Base-by-base conservation (phyloP, 306 rosid species). In the Quercus robur region DNA sequence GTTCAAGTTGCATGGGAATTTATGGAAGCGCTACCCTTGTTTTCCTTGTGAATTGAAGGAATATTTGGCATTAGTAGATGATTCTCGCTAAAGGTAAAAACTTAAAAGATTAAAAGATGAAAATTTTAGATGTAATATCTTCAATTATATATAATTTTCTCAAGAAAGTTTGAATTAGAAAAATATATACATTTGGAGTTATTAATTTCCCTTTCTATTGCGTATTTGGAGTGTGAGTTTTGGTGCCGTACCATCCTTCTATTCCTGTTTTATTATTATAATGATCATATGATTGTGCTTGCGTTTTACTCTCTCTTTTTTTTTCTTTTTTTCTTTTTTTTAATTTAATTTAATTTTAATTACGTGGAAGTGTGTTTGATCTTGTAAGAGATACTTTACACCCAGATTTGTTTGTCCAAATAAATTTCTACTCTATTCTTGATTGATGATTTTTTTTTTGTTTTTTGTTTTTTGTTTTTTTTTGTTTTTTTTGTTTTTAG, bases 1-100 rank as follows among this genome's bases (percentile, higher is more conserved):
- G 52, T 82, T 88, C 78, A 88, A 82, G 85, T 25, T 86, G 67
- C 90, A 88, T 77, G 90, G 86, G 4, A 77, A 57, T 61, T 64
- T 83, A 64, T 88, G 92, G 92, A 86, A 62, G 76, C 78, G 80
- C 5, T 75, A 77, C 69, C 88, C 90, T 64, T 88, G 92, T 73
- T 86, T 81, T 59, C 88, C 92, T 75, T 9, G 12, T 71, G 81
- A 83, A 25, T 78, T 76, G 62, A 88, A 84, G 81, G 74, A 76
- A 13, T 82, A 66, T 71, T 46, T 88, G 79, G 83, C 76, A 75
- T 4, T 57, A 56, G 54, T 75, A 59, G 72, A 71, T 80, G 56
- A 59, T 56, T 8, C 55, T 72, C 38, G 51, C 57, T 76, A 56
- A 73, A 28, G 38, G n/a, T 2, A 26, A 25, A 28, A 33, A 18